phyloP scores from a whole-genome alignment of 2,329 filamentous ascomycete species.

The Didymella exigua region DNA sequence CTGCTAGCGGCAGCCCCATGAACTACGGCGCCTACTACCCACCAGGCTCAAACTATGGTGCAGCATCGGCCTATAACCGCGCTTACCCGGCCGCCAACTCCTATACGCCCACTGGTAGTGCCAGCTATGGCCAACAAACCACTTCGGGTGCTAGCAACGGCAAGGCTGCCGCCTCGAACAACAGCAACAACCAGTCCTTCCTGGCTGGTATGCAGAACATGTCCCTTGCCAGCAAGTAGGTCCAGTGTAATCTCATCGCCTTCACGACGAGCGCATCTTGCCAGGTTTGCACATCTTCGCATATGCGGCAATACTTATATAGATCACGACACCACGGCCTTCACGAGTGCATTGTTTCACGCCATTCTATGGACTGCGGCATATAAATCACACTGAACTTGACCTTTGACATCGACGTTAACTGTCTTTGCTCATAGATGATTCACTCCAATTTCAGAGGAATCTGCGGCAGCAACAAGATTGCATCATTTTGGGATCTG shows the following conservation, averaged over 20 bases:
- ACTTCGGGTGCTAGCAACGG: slow-evolving; percentile 11
- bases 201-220: slow-evolving; percentile 35
- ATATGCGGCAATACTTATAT: neutral
- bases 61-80: slow-evolving; percentile 32
- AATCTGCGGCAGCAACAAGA: neutral
- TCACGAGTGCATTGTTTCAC: neutral
- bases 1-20: slow-evolving; percentile 39
- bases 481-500: neutral
- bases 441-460: neutral
- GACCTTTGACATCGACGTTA: neutral
- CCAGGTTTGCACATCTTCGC: neutral
- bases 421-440: neutral
- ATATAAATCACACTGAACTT: neutral
- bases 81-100: slow-evolving; percentile 23
- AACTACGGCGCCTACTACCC: slow-evolving; percentile 42
- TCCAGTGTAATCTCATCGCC: too few species aligned
- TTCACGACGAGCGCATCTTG: neutral
- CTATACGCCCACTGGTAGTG: slow-evolving; percentile 23
- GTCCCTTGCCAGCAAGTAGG: slow-evolving; percentile 28
- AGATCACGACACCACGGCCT: slow-evolving; percentile 10
- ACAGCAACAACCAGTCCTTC: slow-evolving; percentile 22
- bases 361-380: neutral
- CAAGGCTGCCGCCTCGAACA: slow-evolving; percentile 14
- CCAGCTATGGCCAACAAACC: slow-evolving; percentile 24
- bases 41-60: slow-evolving; percentile 30